Evolutionary conservation across 2,329 filamentous ascomycete genomes (phyloP).

Genomic region (Tolypocladium tropicale): DNA sequence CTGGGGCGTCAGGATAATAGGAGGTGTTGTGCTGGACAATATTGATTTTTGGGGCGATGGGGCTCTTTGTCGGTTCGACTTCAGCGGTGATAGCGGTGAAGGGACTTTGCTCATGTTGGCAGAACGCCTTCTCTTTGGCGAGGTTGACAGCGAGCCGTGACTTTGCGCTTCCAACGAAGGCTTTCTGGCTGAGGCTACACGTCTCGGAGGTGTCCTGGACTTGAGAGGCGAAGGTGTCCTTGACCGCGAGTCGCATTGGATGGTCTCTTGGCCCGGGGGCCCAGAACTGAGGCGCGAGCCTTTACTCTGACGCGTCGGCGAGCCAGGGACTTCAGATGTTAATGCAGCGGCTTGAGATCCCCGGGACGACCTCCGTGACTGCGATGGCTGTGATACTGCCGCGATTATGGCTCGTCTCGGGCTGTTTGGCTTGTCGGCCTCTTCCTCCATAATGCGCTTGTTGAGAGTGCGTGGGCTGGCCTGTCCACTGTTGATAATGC

Average conservation of each 20-base stretch:
- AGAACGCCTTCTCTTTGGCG: constrained; percentile 4
- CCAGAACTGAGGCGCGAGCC: constrained; percentile 36
- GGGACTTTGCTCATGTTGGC: constrained; percentile 7
- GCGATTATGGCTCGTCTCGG: constrained; percentile 25
- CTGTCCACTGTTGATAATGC: constrained; percentile 40
- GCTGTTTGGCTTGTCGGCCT: constrained; percentile 38
- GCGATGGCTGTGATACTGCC: constrained; percentile 12
- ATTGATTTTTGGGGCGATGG: constrained; percentile 42
- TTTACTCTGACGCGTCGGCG: constrained; percentile 42
- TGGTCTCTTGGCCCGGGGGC: constrained; percentile 18
- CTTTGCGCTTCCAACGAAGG: not conserved
- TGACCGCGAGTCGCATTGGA: constrained; percentile 3
- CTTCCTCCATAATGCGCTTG: constrained; percentile 49
- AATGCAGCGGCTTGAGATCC: constrained; percentile 19
- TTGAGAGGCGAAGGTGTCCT: constrained; percentile 8
- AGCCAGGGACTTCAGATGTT: constrained; percentile 40
- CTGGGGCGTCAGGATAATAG: constrained; percentile 44
- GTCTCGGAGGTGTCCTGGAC: constrained; percentile 3
- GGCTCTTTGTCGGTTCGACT: constrained; percentile 16
- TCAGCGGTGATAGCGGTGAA: constrained; percentile 6
- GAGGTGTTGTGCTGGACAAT: constrained; percentile 50
- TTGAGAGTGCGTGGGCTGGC: constrained; percentile 24
- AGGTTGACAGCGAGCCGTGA: not conserved
- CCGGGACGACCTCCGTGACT: constrained; percentile 7
- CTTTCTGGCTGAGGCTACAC: not conserved